Evolutionary conservation across 2,329 filamentous ascomycete species (phyloP).

Genomic region (Diplodia seriata): DNA sequence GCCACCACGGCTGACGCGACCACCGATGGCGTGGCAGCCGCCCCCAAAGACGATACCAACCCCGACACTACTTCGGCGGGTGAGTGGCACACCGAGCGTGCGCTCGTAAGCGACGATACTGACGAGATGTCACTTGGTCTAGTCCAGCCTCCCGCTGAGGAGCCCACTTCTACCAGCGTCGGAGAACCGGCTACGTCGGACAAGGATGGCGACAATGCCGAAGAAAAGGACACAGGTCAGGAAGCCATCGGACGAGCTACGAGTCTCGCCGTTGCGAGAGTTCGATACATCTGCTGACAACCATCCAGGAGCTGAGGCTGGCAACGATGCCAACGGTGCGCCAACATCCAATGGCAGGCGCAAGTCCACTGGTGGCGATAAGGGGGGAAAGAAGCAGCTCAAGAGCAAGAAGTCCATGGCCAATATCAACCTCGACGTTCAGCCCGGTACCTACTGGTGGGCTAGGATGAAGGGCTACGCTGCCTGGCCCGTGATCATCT

Average conservation of each 20-base stretch:
- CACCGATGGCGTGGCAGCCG: conserved; percentile 41
- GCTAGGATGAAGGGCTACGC: conserved; percentile 94
- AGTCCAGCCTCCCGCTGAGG: conserved; percentile 26
- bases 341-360: conserved; percentile 62
- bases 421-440: conserved; percentile 72
- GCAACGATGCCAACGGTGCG: conserved; percentile 57
- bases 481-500: conserved; percentile 92
- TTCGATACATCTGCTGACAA: conserved; percentile 6
- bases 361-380: conserved; percentile 75
- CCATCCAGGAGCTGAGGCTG: conserved; percentile 42
- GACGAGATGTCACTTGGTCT: conserved; percentile 26
- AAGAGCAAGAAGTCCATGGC: conserved; percentile 84
- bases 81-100: conserved; percentile 36
- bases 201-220: conserved; percentile 37
- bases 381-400: conserved; percentile 73
- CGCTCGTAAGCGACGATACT: conserved; percentile 30
- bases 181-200: conserved; percentile 16
- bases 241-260: neutral
- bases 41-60: conserved; percentile 42
- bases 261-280: neutral
- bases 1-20: conserved; percentile 39
- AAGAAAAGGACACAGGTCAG: conserved; percentile 38
- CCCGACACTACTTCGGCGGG: conserved; percentile 42
- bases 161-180: conserved; percentile 9
- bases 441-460: conserved; percentile 91